Evolutionary conservation across 495 filamentous ascomycete genomes (phyloP).

Genomic region (Poronia punctata): DNA sequence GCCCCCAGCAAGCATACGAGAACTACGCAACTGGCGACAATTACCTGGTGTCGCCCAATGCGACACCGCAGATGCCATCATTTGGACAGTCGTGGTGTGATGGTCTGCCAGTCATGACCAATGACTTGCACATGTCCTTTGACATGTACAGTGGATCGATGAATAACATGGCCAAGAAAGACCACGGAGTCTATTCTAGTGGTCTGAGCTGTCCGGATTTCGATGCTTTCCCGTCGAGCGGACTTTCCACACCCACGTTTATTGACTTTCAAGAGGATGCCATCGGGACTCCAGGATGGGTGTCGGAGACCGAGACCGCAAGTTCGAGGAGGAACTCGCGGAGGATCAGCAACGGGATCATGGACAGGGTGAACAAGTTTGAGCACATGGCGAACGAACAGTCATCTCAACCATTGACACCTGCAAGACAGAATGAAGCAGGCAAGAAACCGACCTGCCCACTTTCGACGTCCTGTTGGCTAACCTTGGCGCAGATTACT

Average conservation of each 20-base stretch:
- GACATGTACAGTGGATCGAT: conserved; percentile 37
- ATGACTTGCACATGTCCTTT: conserved; percentile 29
- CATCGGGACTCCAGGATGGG: conserved; percentile 34
- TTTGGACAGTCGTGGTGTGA: conserved; percentile 31
- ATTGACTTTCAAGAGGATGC: conserved; percentile 38
- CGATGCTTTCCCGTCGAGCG: conserved; percentile 34
- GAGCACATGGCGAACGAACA: conserved; percentile 35
- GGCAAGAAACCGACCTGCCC: conserved; percentile 37
- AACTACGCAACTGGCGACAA: conserved; percentile 29
- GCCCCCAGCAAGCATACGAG: conserved; percentile 33
- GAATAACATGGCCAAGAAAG: conserved; percentile 36
- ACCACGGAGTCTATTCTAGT: conserved; percentile 29
- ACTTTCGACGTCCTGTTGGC: neutral
- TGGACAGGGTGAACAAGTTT: conserved; percentile 46
- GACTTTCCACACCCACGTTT: conserved; percentile 40
- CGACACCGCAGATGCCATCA: conserved; percentile 37
- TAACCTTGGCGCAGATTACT: conserved; percentile 30
- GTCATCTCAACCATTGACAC: conserved; percentile 49
- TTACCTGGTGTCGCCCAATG: conserved; percentile 42
- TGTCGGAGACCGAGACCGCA: conserved; percentile 36
- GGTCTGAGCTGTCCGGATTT: conserved; percentile 26
- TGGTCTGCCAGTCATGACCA: conserved; percentile 21
- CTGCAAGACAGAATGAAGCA: conserved; percentile 44
- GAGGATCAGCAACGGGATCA: conserved; percentile 48
- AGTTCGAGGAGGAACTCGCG: conserved; percentile 32